Evolutionary conservation across 1,284 basidiomycete genomes (phyloP).

Genomic region (Waitea zeae): DNA sequence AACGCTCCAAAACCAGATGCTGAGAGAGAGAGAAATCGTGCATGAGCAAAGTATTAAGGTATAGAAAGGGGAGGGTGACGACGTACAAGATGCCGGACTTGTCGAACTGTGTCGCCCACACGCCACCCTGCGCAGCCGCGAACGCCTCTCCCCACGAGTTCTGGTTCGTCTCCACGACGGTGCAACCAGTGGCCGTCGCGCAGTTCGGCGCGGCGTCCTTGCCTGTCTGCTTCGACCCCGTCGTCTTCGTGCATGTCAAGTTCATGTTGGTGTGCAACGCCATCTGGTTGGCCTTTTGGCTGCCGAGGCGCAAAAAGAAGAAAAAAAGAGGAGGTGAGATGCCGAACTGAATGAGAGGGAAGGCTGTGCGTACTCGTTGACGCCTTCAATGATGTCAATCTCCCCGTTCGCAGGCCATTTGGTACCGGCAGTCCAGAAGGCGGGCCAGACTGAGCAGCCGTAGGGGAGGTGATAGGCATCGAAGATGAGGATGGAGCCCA

Average conservation of each 20-base stretch:
- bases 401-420: slow-evolving; percentile 38
- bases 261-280: slow-evolving; percentile 23
- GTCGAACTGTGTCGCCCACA: slow-evolving; percentile 57
- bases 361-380: slow-evolving; percentile 19
- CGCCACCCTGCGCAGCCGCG: slow-evolving; percentile 48
- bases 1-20: slow-evolving; percentile 68
- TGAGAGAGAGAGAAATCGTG: slow-evolving; percentile 8
- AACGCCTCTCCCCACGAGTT: slow-evolving; percentile 47
- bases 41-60: neutral
- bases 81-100: slow-evolving; percentile 39
- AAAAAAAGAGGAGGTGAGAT: too few species aligned
- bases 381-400: slow-evolving; percentile 35
- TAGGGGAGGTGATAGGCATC: slow-evolving; percentile 30
- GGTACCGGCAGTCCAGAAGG: slow-evolving; percentile 36
- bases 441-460: slow-evolving; percentile 52
- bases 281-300: slow-evolving; percentile 28
- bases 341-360: neutral
- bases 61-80: slow-evolving; percentile 7
- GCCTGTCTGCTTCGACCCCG: slow-evolving; percentile 11
- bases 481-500: slow-evolving; percentile 28
- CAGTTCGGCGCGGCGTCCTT: slow-evolving; percentile 23
- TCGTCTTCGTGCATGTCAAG: neutral
- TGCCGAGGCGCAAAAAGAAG: neutral
- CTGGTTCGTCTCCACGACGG: slow-evolving; percentile 34
- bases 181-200: slow-evolving; percentile 37